Evolutionary conservation across 371 early-diverging fungal species (phyloP).

Genomic region (Choanephora cucurbitarum): DNA sequence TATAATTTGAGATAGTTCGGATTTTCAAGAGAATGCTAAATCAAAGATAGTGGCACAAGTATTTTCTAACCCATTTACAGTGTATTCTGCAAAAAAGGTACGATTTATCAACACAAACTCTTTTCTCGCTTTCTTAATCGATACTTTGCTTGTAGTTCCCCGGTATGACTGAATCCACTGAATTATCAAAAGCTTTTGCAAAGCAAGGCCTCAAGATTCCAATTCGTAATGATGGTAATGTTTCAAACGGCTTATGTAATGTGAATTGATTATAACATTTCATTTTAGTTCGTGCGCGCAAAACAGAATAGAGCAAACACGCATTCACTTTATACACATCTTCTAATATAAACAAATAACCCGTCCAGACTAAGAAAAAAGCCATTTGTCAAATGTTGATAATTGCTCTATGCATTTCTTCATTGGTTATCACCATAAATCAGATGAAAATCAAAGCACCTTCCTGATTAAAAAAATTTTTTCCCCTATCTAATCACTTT

Average conservation of each 20-base stretch:
- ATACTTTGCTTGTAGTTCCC: conserved; percentile 55
- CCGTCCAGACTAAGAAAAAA: too few species aligned
- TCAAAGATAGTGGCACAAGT: conserved; percentile 62
- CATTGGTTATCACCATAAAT: too few species aligned
- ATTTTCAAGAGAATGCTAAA: conserved; percentile 54
- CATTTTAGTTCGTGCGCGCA: conserved; percentile 26
- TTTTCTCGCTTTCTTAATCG: too few species aligned
- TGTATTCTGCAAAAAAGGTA: conserved; percentile 63
- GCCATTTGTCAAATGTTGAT: too few species aligned
- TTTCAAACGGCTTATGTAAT: conserved; percentile 6
- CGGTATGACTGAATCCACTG: conserved; percentile 86
- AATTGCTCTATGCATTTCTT: too few species aligned
- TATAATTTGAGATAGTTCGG: too few species aligned
- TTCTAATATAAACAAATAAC: too few species aligned
- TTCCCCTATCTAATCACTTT: too few species aligned
- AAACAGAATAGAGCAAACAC: conserved; percentile 23
- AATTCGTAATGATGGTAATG: conserved; percentile 81
- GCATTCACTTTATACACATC: too few species aligned
- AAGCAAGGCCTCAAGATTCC: conserved; percentile 93
- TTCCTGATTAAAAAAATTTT: too few species aligned
- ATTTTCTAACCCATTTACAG: conserved; percentile 59
- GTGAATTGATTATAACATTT: not conserved
- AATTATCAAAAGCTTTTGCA: conserved; percentile 85
- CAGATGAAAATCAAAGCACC: too few species aligned
- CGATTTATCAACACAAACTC: not conserved